Evolutionary conservation across 768 basidiomycete species (phyloP).

Genomic region (Suillus tomentosus): DNA sequence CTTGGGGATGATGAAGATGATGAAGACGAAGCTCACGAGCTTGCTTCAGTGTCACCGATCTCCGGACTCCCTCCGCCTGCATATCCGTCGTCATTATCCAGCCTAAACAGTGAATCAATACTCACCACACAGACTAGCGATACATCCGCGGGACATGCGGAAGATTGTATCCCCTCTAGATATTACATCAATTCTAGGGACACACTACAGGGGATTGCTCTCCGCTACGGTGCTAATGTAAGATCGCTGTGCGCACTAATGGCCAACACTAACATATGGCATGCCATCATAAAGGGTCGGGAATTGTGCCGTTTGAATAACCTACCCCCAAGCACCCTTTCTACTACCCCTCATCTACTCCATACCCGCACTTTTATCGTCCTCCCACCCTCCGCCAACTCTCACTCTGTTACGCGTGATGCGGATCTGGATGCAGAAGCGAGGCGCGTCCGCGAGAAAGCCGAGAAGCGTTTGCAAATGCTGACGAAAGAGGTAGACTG

Average conservation of each 20-base stretch:
- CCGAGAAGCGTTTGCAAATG: constrained; percentile 60
- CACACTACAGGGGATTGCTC: constrained; percentile 64
- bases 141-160: constrained; percentile 7
- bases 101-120: not conserved
- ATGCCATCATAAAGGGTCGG: constrained; percentile 42
- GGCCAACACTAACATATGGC: not conserved
- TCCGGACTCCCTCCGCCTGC: constrained; percentile 9
- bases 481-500: constrained; percentile 72
- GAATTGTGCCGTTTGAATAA: constrained; percentile 67
- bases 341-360: constrained; percentile 71
- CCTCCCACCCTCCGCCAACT: constrained; percentile 46
- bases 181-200: constrained; percentile 60
- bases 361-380: constrained; percentile 64
- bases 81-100: not conserved
- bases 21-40: constrained; percentile 38
- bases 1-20: constrained; percentile 66
- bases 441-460: constrained; percentile 51
- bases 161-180: constrained; percentile 29
- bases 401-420: constrained; percentile 33
- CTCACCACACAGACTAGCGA: not conserved
- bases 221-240: constrained; percentile 64
- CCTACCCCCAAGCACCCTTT: constrained; percentile 63
- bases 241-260: constrained; percentile 27
- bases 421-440: constrained; percentile 43
- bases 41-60: constrained; percentile 1